Evolutionary conservation across 805 yeast genomes (phyloP).

Genomic region (Brettanomyces custersianus): DNA sequence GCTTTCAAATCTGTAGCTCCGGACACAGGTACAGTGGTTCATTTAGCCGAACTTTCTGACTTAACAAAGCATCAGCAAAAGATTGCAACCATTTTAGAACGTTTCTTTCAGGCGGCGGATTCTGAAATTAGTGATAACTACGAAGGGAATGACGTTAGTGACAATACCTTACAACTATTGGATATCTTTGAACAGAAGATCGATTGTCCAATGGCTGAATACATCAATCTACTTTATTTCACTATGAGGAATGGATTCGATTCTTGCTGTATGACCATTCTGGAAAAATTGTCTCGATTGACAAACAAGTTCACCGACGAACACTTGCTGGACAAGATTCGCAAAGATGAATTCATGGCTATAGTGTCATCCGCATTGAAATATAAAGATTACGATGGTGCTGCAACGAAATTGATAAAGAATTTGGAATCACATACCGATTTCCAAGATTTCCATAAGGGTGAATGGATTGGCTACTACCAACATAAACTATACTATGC

Average conservation of each 20-base stretch:
- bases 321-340: conserved; percentile 10
- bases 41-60: conserved; percentile 14
- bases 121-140: conserved; percentile 19
- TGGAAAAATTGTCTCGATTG: conserved; percentile 13
- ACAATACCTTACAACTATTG: conserved; percentile 12
- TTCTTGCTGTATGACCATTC: conserved; percentile 13
- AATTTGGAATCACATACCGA: conserved; percentile 6
- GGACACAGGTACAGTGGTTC: conserved; percentile 19
- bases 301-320: conserved; percentile 11
- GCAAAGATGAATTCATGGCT: conserved; percentile 20
- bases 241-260: conserved; percentile 21
- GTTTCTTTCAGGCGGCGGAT: conserved; percentile 22
- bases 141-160: conserved; percentile 19
- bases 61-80: conserved; percentile 5
- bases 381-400: conserved; percentile 9
- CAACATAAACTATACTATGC: conserved; percentile 13
- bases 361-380: conserved; percentile 18
- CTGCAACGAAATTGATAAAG: conserved; percentile 12
- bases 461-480: conserved; percentile 20
- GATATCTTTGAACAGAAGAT: conserved; percentile 12
- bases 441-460: conserved; percentile 9
- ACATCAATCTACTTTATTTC: conserved; percentile 23
- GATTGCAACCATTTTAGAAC: conserved; percentile 10
- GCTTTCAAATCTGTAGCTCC: conserved; percentile 21
- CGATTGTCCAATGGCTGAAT: conserved; percentile 14